Percentiles rank a stretch among this genome's conserved stretches.
These are phyloP conservation scores for Saccharum spontaneum DNA, from an alignment of 176 grass and related monocot genomes.

Conservation along the genomic window DNA sequence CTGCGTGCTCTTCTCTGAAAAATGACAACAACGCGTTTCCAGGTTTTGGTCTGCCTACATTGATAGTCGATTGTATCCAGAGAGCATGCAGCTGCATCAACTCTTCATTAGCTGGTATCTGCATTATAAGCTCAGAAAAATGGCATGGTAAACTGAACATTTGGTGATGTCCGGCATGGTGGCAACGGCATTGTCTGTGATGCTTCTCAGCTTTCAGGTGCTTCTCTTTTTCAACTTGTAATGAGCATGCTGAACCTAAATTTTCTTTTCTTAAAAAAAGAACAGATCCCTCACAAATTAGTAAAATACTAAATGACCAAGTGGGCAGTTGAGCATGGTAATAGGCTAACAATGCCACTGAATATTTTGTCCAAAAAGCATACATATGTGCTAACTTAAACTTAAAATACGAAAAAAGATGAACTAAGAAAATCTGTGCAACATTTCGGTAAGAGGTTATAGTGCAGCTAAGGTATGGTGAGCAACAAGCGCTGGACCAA, in stretches of 20 bases:
- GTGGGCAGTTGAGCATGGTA: background rate
- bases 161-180: background rate
- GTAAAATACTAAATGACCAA: background rate
- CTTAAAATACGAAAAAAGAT: background rate
- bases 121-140: background rate
- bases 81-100: background rate
- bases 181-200: background rate
- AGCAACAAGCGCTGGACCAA: no score
- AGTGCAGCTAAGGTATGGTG: no score
- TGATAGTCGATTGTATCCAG: background rate
- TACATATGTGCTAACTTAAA: background rate
- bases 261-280: background rate
- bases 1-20: background rate
- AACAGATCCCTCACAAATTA: background rate
- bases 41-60: background rate
- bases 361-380: background rate
- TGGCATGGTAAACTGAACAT: background rate
- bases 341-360: background rate
- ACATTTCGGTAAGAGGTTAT: no score
- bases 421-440: background rate
- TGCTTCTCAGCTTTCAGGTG: background rate
- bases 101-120: background rate
- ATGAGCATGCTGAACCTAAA: background rate
- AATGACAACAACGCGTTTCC: background rate
- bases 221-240: slow-evolving; percentile 8